Evolutionary conservation across 164 flowering plant species (phyloP), one percentile per base, ranked within the genome.

Genomic region (Nymphaea thermarum): DNA sequence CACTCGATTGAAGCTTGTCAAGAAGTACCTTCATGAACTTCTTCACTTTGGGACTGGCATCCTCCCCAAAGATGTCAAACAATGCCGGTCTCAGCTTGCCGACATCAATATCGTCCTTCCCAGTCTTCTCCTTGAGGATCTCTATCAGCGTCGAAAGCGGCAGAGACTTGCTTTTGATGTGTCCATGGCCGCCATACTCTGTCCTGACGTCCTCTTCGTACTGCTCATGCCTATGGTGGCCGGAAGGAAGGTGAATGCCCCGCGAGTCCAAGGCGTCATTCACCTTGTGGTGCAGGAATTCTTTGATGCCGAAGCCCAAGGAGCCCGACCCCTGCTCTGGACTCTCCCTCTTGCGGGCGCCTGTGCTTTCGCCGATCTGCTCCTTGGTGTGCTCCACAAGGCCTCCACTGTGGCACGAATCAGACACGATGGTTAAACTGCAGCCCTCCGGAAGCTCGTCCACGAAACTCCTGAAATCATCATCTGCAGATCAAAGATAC

Each of bases 391-490:
- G 84, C 43, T 85, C 87, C 43, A 94, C 82, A 14, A 94, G 87
- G 51, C 98, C 98, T 1, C 97, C 97, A 45, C 97, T 94, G 76
- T 94, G 98, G 76, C 98, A 94, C 0, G 97, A 94, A 73, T 94
- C 98, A 2, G 97, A 89, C 4, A 93, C 90, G 42, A 91, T 88
- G 5, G 95, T 91, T 17, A 94, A 53, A 5, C 73, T 76, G 75
- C 93, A 86, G 10, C 87, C 95, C 25, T 77, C 71, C 0, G 91
- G 97, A 3, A 88, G 83, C 67, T 74, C 63, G 68, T 90, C 90
- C 16, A 93, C 97, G 12, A 83, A 81, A 4, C 86, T 90, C 71
- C 89, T 88, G 85, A 93, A 85, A 74, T 93, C 98, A 68, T 89
- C 98, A 80, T 93, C 98, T 93, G 85, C 68, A 47, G 25, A 65